phyloP scores from a whole-genome alignment of 345 rosid species.

The Bretschneidera sinensis region DNA sequence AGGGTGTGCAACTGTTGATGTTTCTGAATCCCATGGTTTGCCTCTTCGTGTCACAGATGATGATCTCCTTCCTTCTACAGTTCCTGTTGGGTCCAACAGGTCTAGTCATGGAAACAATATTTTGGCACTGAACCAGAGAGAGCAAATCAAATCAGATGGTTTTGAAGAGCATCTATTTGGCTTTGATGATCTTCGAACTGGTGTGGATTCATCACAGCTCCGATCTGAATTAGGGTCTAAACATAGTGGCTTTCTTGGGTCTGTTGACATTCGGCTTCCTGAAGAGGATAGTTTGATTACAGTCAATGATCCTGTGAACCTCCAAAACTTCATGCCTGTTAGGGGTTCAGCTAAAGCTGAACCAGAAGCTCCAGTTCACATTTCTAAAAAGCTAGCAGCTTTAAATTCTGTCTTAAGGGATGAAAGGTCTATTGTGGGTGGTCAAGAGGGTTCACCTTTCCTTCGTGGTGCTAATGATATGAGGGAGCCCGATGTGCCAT shows the following conservation, averaged over 20 bases:
- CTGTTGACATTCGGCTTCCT: conserved; percentile 32
- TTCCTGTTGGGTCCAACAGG: conserved; percentile 31
- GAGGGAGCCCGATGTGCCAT: conserved; percentile 44
- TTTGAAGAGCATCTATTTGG: conserved; percentile 38
- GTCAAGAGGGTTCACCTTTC: conserved; percentile 49
- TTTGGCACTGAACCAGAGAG: conserved; percentile 38
- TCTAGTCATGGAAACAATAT: conserved; percentile 20
- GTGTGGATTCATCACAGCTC: conserved; percentile 35
- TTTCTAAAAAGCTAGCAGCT: conserved; percentile 58
- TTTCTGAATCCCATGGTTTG: conserved; percentile 34
- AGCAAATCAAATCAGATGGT: conserved; percentile 34
- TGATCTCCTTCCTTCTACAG: conserved; percentile 24
- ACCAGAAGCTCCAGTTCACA: conserved; percentile 38
- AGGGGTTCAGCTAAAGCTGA: conserved; percentile 49
- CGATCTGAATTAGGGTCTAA: conserved; percentile 40
- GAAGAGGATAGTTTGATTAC: conserved; percentile 52
- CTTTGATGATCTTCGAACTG: conserved; percentile 38
- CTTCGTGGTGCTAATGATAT: conserved; percentile 46
- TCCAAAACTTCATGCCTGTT: conserved; percentile 27
- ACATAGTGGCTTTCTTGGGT: conserved; percentile 27
- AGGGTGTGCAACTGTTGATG: conserved; percentile 35
- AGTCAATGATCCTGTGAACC: conserved; percentile 31
- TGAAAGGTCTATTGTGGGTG: conserved; percentile 42
- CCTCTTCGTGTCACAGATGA: conserved; percentile 26
- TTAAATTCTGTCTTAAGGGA: conserved; percentile 52